Evolutionary conservation across 2,329 filamentous ascomycete genomes (phyloP).

Genomic region (Arachnopeziza araneosa): DNA sequence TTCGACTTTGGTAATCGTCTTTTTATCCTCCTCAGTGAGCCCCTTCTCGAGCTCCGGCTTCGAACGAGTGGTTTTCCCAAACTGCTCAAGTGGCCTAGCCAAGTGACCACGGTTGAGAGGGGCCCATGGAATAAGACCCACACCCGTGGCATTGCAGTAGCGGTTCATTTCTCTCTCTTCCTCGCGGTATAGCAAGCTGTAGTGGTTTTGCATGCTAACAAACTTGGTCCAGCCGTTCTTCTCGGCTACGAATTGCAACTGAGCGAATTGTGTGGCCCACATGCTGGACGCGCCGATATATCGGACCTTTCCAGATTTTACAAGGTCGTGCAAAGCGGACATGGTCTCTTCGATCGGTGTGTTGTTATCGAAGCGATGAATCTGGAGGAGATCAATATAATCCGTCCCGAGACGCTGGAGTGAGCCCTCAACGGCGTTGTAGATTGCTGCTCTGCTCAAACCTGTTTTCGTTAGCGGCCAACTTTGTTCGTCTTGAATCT

Average conservation of each 20-base stretch:
- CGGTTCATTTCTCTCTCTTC: conserved; percentile 44
- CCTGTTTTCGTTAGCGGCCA: conserved; percentile 32
- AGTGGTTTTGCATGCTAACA: conserved; percentile 52
- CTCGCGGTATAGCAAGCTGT: conserved; percentile 51
- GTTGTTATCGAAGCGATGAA: conserved; percentile 50
- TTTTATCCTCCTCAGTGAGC: conserved; percentile 39
- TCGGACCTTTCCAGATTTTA: conserved; percentile 50
- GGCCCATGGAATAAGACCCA: conserved; percentile 37
- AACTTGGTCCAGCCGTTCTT: conserved; percentile 51
- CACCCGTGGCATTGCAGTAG: conserved; percentile 39
- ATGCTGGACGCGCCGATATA: conserved; percentile 49
- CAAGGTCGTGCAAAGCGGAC: conserved; percentile 55
- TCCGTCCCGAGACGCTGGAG: conserved; percentile 47
- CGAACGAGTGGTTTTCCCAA: conserved; percentile 20
- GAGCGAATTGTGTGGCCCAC: conserved; percentile 44
- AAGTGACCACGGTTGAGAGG: conserved; percentile 32
- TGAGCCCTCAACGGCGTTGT: conserved; percentile 58
- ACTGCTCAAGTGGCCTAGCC: conserved; percentile 24
- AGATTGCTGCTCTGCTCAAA: conserved; percentile 57
- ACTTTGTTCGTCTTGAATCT: too few relatives aligned
- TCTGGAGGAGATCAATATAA: conserved; percentile 57
- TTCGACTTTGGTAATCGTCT: conserved; percentile 49
- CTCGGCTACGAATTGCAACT: conserved; percentile 46
- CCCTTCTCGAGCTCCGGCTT: conserved; percentile 21
- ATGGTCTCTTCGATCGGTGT: conserved; percentile 55